Evolutionary conservation across 2,329 filamentous ascomycete species (phyloP).

Genomic region (Ceratocystis colombiana): DNA sequence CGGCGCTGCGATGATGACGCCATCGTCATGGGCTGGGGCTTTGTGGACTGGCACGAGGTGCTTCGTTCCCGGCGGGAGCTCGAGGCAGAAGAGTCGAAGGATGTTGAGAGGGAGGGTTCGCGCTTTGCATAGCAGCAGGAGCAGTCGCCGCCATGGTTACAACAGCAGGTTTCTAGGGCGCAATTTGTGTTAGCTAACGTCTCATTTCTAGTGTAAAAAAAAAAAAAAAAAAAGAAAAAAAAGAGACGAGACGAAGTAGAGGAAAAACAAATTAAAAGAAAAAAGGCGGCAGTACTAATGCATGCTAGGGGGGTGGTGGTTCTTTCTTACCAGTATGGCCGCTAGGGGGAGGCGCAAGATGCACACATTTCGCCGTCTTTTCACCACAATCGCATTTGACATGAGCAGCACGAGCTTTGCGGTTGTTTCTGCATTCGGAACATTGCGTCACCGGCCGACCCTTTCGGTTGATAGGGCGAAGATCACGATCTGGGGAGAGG

Average conservation of each 20-base stretch:
- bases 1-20: slow-evolving; percentile 21
- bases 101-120: slow-evolving; percentile 44
- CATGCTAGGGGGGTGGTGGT: not conserved
- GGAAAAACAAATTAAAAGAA: too few relatives aligned
- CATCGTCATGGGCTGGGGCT: slow-evolving; percentile 19
- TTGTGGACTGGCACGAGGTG: slow-evolving; percentile 24
- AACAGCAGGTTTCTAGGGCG: slow-evolving; percentile 54
- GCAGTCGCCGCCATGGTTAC: slow-evolving; percentile 58
- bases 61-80: slow-evolving; percentile 22
- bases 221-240: too few relatives aligned
- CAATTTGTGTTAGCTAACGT: not conserved
- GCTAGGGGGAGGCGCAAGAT: slow-evolving; percentile 47
- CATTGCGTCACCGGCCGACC: slow-evolving; percentile 96
- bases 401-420: slow-evolving; percentile 90
- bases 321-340: slow-evolving; percentile 48
- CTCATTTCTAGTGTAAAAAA: not conserved
- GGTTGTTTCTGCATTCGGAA: slow-evolving; percentile 87
- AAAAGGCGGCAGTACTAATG: not conserved
- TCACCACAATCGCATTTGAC: slow-evolving; percentile 95
- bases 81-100: slow-evolving; percentile 15
- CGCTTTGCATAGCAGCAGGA: slow-evolving; percentile 56
- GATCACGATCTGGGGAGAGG: slow-evolving; percentile 21
- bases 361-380: slow-evolving; percentile 64
- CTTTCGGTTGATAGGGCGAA: slow-evolving; percentile 42
- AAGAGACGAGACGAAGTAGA: too few relatives aligned